Conservation (phyloP, 1,284 basidiomycete genomes). For the Neolentinus lepideus region DNA sequence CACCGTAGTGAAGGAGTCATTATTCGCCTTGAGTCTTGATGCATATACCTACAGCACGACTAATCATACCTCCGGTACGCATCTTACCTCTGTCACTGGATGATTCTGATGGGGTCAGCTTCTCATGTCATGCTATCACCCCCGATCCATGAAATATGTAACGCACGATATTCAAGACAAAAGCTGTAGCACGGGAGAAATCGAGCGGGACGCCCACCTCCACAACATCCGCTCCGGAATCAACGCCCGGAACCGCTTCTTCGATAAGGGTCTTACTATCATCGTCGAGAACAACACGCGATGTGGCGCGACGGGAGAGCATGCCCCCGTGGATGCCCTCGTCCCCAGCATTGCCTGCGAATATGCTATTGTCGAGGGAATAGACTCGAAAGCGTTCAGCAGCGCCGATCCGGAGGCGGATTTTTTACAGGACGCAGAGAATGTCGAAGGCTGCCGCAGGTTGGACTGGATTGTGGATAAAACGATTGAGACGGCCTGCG, state of each 20-base stretch:
- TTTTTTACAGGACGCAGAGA: conserved; percentile 3
- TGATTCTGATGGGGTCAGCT: neutral
- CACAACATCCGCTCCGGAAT: conserved; percentile 68
- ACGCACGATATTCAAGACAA: neutral
- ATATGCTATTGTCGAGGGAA: conserved; percentile 65
- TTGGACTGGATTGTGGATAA: conserved; percentile 78
- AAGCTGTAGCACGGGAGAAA: neutral
- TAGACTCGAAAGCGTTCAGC: conserved; percentile 38
- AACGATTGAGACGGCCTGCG: conserved; percentile 50
- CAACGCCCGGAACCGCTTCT: conserved; percentile 82
- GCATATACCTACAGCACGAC: conserved; percentile 38
- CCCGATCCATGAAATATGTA: too few relatives aligned
- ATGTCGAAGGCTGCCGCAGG: conserved; percentile 44
- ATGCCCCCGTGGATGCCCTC: conserved; percentile 88
- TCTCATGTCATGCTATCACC: too few relatives aligned
- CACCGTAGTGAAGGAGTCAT: conserved; percentile 61
- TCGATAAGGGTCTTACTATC: conserved; percentile 85
- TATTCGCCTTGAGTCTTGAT: conserved; percentile 72
- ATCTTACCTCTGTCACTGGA: too few relatives aligned
- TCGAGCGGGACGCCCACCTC: conserved; percentile 70
- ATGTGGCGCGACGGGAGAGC: conserved; percentile 88
- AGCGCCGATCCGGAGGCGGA: conserved; percentile 3
- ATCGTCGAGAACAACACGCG: conserved; percentile 84
- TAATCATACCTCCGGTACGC: too few relatives aligned
- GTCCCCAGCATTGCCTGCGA: conserved; percentile 90